Evolutionary conservation across 2,329 filamentous ascomycete genomes (phyloP).

Genomic region (Didymella exigua): DNA sequence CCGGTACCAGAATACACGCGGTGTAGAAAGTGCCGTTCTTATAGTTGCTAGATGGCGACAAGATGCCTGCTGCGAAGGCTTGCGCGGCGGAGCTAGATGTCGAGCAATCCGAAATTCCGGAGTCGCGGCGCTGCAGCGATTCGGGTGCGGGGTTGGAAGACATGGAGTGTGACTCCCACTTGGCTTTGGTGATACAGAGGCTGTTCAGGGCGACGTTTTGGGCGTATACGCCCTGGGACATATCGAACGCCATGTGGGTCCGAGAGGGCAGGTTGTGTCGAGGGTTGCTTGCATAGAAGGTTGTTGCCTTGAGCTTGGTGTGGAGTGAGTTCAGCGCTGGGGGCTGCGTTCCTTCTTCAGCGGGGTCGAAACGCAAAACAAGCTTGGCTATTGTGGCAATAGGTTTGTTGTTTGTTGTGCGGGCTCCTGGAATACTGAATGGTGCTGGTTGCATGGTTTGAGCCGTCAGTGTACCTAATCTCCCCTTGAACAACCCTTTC

Average conservation of each 20-base stretch:
- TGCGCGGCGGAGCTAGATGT: slow-evolving; percentile 23
- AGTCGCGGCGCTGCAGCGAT: slow-evolving; percentile 47
- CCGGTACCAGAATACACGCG: slow-evolving; percentile 66
- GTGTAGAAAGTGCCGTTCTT: slow-evolving; percentile 61
- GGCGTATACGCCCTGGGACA: slow-evolving; percentile 59
- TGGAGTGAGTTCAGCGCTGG: slow-evolving; percentile 59
- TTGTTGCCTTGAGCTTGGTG: slow-evolving; percentile 63
- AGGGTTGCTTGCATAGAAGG: slow-evolving; percentile 61
- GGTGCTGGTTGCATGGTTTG: slow-evolving; percentile 64
- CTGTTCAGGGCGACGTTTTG: slow-evolving; percentile 60
- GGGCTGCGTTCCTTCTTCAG: slow-evolving; percentile 55
- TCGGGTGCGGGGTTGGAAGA: slow-evolving; percentile 39
- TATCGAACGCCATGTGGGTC: slow-evolving; percentile 50
- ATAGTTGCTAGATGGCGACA: slow-evolving; percentile 50
- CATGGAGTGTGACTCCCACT: slow-evolving; percentile 59
- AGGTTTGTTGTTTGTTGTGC: slow-evolving; percentile 46
- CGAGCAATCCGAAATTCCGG: slow-evolving; percentile 47
- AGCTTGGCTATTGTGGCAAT: slow-evolving; percentile 63
- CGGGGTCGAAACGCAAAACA: slow-evolving; percentile 66
- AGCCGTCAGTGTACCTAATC: slow-evolving; percentile 63
- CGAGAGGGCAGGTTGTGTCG: slow-evolving; percentile 58
- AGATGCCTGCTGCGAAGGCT: slow-evolving; percentile 37
- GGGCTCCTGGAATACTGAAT: slow-evolving; percentile 56
- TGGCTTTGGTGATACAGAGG: slow-evolving; percentile 61
- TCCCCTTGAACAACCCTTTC: slow-evolving; percentile 65